A percentile compares a stretch with the other conserved stretches of the same genome.
phyloP scores from a whole-genome alignment of 225 moss, liverwort and hornwort species.

The Lunularia cruciata region DNA sequence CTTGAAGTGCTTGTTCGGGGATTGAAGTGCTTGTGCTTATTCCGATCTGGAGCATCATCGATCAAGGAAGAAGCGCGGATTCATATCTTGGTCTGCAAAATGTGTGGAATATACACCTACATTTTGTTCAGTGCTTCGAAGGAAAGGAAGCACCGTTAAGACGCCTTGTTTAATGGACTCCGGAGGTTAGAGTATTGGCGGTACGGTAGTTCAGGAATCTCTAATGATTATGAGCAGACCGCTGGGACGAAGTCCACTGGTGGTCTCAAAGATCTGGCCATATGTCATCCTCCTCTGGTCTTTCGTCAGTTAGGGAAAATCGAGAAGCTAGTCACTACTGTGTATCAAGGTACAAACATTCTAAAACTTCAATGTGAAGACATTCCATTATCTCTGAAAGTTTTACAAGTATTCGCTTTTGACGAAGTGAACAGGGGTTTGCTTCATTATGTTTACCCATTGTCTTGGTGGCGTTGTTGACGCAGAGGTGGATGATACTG shows the following conservation, averaged over 20 bases:
- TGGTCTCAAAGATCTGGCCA: conserved; percentile 52
- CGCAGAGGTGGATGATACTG: conserved; percentile 79
- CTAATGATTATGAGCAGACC: conserved; percentile 70
- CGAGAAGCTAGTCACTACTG: conserved; percentile 92
- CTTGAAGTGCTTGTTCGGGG: no score
- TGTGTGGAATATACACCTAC: conserved; percentile 99
- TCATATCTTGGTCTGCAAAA: conserved; percentile 35
- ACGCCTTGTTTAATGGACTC: conserved; percentile 91
- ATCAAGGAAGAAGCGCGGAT: neutral
- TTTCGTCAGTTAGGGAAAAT: conserved; percentile 98
- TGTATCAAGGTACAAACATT: conserved; percentile 72
- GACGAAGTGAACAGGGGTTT: neutral
- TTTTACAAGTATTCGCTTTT: neutral
- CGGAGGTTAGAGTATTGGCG: conserved; percentile 96
- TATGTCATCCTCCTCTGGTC: conserved; percentile 61
- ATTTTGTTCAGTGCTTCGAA: conserved; percentile 71
- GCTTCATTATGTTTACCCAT: no score
- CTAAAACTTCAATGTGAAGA: no score
- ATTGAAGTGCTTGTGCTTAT: neutral
- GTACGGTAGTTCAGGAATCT: conserved; percentile 91
- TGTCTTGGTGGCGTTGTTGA: neutral
- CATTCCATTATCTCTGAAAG: no score
- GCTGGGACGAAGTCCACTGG: conserved; percentile 23
- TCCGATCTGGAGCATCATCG: neutral
- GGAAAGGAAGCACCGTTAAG: conserved; percentile 87